These are phyloP conservation scores for Phytophthora ramorum DNA, from an alignment of 352 stramenopile genomes.

Conservation along the genomic window DNA sequence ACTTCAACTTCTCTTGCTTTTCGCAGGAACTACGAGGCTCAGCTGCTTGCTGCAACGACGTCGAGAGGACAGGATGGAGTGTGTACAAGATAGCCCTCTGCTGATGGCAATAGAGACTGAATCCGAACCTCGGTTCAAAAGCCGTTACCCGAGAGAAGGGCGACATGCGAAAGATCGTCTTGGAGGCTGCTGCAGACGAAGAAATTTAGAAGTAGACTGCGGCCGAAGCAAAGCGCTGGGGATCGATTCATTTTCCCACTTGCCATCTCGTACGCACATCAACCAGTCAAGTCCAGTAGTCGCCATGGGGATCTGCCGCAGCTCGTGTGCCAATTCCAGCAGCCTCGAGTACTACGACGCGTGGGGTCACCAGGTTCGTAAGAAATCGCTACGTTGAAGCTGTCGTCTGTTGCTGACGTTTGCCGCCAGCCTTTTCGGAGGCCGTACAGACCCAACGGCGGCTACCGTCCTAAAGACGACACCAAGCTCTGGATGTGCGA, in stretches of 20 bases:
- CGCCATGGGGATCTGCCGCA: conserved; percentile 65
- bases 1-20: neutral
- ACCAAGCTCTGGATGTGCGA: conserved; percentile 69
- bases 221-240: neutral
- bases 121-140: conserved; percentile 18
- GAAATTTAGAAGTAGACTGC: conserved; percentile 29
- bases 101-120: neutral
- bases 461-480: conserved; percentile 25
- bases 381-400: neutral
- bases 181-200: conserved; percentile 18
- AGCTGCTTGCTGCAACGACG: neutral
- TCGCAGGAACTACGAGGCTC: neutral
- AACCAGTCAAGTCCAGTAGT: neutral
- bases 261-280: conserved; percentile 17
- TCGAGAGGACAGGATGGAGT: neutral
- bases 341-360: conserved; percentile 78
- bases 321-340: conserved; percentile 49
- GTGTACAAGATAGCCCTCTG: neutral
- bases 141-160: conserved; percentile 15
- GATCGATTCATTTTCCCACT: conserved; percentile 21
- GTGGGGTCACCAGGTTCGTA: conserved; percentile 51
- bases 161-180: conserved; percentile 17
- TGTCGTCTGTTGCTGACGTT: conserved; percentile 3
- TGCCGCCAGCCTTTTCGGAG: conserved; percentile 21
- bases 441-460: conserved; percentile 23